Base-by-base conservation (phyloP, 2,329 filamentous ascomycete genomes). In the Fusarium burgessii region DNA sequence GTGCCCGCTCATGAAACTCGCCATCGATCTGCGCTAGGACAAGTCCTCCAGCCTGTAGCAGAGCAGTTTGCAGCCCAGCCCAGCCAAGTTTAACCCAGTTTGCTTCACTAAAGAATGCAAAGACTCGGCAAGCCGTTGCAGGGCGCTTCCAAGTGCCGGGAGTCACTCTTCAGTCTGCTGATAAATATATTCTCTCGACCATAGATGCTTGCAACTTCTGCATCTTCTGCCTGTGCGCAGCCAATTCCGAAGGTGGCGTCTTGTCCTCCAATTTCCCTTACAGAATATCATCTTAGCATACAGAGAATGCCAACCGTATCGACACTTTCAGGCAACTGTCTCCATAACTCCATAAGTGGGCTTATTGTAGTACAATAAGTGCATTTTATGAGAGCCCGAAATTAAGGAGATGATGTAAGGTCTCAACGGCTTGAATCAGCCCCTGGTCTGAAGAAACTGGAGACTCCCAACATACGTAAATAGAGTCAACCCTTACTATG, bases 11-110 rank as follows among this genome's bases (percentile, higher is more conserved):
- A 58, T 68, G 71, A 73, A 74, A 63, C 66, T 70, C 57, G 62
- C 62, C 55, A 57, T 59, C 42, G 58, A 74, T 74, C 71, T 61
- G 58, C 62, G 52, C 71, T 49, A 57, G 71, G 65, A 68, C 70
- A 59, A 63, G 69, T 62, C 59, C 57, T 74, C 52, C 62, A 62
- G 47, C 58, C 43, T 59, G 29, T 27, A 58, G 45, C 14, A 54
- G 42, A 67, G 56, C 12, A 52, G 50, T 57, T 17, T 23, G 25
- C 23, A 57, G n/a, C 20, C 12, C 49, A 56, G 49, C 20, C 23
- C 36, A 49, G 27, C 38, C 14, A 52, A 58, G 23, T 36, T 59
- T 35, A 46, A 57, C 45, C 25, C 38, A 46, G 27, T 56, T 59
- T 68, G 51, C 54, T 59, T 54, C 56, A 58, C 38, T 46, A 40